These are phyloP conservation scores for Xylaria sp. DNA, from an alignment of 2,329 filamentous ascomycete species.

Conservation along the genomic window DNA sequence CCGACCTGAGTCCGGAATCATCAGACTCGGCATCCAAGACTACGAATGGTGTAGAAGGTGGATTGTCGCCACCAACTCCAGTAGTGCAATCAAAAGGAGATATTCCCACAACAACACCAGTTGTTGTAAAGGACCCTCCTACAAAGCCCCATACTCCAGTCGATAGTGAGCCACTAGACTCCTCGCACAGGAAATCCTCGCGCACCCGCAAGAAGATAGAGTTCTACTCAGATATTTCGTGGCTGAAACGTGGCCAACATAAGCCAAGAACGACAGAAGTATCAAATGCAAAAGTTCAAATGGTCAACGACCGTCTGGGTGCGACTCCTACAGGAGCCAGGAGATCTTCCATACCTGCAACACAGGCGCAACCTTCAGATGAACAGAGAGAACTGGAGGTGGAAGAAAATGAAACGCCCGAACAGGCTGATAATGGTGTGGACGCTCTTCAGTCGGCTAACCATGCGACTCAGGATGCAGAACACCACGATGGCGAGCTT, in stretches of 20 bases:
- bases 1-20: neutral
- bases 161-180: conserved; percentile 1
- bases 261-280: neutral
- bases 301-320: neutral
- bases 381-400: neutral
- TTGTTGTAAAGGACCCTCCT: conserved; percentile 1
- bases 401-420: neutral
- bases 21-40: neutral
- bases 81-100: neutral
- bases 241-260: conserved; percentile 9
- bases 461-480: conserved; percentile 1
- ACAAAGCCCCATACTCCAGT: neutral
- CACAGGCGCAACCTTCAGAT: neutral
- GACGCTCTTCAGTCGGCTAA: neutral
- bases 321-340: neutral
- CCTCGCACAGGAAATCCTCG: conserved; percentile 15
- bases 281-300: neutral
- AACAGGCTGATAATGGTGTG: neutral
- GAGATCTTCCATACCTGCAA: neutral
- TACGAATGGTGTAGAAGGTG: neutral
- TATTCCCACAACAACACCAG: conserved; percentile 6
- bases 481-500: neutral
- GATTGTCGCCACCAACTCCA: neutral
- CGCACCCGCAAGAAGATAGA: conserved; percentile 22
- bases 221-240: conserved; percentile 13